phyloP scores from a whole-genome alignment of 495 filamentous ascomycete genomes.

The Talaromyces stipitatus region DNA sequence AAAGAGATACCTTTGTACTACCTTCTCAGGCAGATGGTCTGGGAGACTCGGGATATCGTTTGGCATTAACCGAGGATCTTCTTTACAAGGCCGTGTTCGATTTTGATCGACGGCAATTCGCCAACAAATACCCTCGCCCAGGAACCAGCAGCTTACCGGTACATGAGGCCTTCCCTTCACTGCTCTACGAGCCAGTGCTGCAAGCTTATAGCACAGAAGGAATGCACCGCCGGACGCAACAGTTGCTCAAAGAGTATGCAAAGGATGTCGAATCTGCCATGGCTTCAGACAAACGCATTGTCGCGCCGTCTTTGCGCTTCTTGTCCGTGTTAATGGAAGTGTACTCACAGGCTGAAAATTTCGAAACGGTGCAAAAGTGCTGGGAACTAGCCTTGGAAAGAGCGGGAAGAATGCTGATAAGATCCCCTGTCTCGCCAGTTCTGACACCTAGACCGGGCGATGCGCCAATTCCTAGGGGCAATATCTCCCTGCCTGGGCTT shows the following conservation, averaged over 20 bases:
- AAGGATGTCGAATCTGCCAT: slow-evolving; percentile 5
- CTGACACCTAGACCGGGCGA: not conserved
- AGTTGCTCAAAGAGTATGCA: slow-evolving; percentile 49
- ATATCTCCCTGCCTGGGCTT: not conserved
- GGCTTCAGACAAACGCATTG: slow-evolving; percentile 18
- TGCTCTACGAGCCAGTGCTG: slow-evolving; percentile 54
- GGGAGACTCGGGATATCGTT: slow-evolving; percentile 10
- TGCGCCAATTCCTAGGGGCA: not conserved
- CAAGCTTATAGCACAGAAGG: slow-evolving; percentile 51
- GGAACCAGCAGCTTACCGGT: slow-evolving; percentile 10
- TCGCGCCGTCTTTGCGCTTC: slow-evolving; percentile 44
- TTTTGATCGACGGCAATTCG: slow-evolving; percentile 18
- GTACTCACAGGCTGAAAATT: slow-evolving; percentile 46
- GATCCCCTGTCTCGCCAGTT: slow-evolving; percentile 11
- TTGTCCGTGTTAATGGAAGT: slow-evolving; percentile 59
- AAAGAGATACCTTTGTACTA: slow-evolving; percentile 16
- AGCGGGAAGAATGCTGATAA: slow-evolving; percentile 36
- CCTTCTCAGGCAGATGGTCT: not conserved
- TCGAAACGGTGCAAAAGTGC: slow-evolving; percentile 51
- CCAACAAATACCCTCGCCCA: slow-evolving; percentile 15
- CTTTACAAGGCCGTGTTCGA: slow-evolving; percentile 24
- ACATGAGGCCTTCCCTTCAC: slow-evolving; percentile 30
- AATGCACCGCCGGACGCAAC: slow-evolving; percentile 43
- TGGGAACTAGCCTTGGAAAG: slow-evolving; percentile 55
- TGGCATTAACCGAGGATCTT: slow-evolving; percentile 29